phyloP scores from a whole-genome alignment of 2,329 filamentous ascomycete species.

The Talaromyces sp. region DNA sequence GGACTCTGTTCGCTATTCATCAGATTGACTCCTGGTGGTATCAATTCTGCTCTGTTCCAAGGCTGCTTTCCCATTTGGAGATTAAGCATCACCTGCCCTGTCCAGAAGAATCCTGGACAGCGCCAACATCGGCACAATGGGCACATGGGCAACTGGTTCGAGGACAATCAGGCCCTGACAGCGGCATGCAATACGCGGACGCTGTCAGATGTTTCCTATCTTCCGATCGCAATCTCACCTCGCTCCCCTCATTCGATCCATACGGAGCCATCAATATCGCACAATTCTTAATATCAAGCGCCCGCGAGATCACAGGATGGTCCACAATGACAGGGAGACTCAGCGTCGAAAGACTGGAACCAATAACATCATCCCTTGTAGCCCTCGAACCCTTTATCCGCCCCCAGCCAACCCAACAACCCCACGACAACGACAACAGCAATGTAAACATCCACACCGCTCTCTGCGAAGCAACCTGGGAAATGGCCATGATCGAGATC shows the following conservation, averaged over 20 bases:
- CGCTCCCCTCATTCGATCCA: constrained; percentile 37
- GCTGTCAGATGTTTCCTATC: constrained; percentile 40
- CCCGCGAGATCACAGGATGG: constrained; percentile 44
- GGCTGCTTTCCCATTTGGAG: constrained; percentile 46
- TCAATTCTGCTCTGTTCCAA: constrained; percentile 45
- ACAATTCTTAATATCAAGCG: constrained; percentile 43
- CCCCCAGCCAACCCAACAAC: neutral
- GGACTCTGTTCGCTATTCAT: constrained; percentile 43
- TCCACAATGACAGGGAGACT: constrained; percentile 44
- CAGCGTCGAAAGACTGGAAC: constrained; percentile 39
- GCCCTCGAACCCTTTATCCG: constrained; percentile 32
- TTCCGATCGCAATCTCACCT: constrained; percentile 24
- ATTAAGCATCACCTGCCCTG: constrained; percentile 47
- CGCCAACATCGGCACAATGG: constrained; percentile 38
- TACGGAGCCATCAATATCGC: constrained; percentile 44
- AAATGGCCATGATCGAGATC: constrained; percentile 44
- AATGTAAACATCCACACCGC: neutral
- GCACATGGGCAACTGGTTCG: constrained; percentile 38
- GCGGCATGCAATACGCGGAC: constrained; percentile 32
- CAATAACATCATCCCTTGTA: constrained; percentile 35
- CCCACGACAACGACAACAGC: too few relatives aligned
- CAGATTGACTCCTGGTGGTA: constrained; percentile 47
- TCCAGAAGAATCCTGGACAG: constrained; percentile 38
- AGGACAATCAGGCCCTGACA: constrained; percentile 30
- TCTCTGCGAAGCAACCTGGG: constrained; percentile 39